These are phyloP conservation scores for Rehmannia glutinosa DNA, from an alignment of 257 asterid species.

Conservation along the genomic window DNA sequence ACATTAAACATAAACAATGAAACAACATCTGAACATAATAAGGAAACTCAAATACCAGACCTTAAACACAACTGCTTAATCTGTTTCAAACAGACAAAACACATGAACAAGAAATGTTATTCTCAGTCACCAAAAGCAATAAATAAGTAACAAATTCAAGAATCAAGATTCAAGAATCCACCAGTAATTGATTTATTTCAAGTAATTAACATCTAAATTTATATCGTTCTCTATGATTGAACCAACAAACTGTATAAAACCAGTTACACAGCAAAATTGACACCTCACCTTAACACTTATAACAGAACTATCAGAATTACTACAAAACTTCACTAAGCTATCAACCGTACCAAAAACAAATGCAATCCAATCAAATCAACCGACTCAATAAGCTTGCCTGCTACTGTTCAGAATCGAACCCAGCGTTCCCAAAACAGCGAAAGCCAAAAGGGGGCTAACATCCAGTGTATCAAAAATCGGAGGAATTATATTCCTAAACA, in stretches of 20 bases:
- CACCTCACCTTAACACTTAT: not conserved
- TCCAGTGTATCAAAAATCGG: constrained; percentile 79
- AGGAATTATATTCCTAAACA: constrained; percentile 85
- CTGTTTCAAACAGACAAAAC: not conserved
- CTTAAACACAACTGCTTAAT: too few species aligned
- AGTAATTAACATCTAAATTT: not conserved
- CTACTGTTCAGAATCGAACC: constrained; percentile 65
- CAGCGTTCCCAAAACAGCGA: constrained; percentile 74
- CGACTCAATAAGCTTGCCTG: constrained; percentile 40
- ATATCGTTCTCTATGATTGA: too few species aligned
- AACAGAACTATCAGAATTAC: constrained; percentile 1
- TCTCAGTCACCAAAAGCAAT: not conserved
- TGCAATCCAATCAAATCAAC: not conserved
- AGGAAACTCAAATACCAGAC: not conserved
- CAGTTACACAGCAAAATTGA: too few species aligned
- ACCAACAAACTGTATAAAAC: too few species aligned
- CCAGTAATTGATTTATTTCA: not conserved
- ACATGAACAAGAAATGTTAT: not conserved
- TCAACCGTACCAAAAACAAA: constrained; percentile 4
- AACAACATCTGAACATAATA: not conserved
- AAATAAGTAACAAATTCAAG: not conserved
- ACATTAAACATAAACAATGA: not conserved
- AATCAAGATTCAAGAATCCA: not conserved
- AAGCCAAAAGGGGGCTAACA: constrained; percentile 81
- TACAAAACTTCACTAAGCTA: constrained; percentile 10